Conservation (phyloP, 768 basidiomycete species). For the Rhizopogon vulgaris region DNA sequence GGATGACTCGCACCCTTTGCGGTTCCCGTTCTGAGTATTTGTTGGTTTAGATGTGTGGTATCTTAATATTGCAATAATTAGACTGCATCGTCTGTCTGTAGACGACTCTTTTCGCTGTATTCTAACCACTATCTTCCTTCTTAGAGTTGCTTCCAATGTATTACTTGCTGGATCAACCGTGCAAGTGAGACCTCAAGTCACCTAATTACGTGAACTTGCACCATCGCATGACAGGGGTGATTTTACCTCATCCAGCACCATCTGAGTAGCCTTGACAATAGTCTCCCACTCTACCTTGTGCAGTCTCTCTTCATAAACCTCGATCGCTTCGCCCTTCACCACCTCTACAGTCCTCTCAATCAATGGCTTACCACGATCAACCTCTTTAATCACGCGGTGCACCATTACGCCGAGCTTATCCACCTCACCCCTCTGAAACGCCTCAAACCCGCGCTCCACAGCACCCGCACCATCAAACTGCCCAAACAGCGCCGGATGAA, state of each 20-base stretch:
- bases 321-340: constrained; percentile 61
- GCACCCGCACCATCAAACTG: constrained; percentile 96
- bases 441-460: constrained; percentile 83
- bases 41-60: background rate
- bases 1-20: constrained; percentile 12
- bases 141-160: background rate
- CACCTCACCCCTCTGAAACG: constrained; percentile 80
- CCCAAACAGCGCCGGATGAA: constrained; percentile 94
- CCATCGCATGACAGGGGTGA: constrained; percentile 15
- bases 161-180: background rate
- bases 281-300: constrained; percentile 85
- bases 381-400: constrained; percentile 87
- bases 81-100: constrained; percentile 10
- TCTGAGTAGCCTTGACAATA: constrained; percentile 80
- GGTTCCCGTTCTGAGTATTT: constrained; percentile 21
- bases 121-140: background rate
- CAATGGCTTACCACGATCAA: constrained; percentile 88
- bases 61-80: constrained; percentile 2
- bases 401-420: constrained; percentile 83
- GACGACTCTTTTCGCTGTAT: background rate
- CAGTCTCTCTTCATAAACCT: constrained; percentile 68
- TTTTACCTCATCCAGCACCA: constrained; percentile 52
- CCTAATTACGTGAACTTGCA: background rate
- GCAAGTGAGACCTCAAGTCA: background rate
- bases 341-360: constrained; percentile 77